Evolutionary conservation across 2,329 filamentous ascomycete species (phyloP).

Genomic region (Thermoascus crustaceus): DNA sequence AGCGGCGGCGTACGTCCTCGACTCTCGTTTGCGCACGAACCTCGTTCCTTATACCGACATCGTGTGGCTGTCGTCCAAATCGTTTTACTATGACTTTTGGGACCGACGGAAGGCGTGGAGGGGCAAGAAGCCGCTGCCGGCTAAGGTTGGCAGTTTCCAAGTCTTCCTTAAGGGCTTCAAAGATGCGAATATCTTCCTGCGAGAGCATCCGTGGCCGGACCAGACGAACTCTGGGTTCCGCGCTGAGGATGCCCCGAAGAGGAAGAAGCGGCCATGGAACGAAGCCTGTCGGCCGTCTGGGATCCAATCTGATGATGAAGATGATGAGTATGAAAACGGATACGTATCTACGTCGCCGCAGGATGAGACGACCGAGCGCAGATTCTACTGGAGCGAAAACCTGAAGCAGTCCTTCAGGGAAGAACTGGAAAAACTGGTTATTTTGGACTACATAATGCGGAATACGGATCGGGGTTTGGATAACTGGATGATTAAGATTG

Average conservation of each 20-base stretch:
- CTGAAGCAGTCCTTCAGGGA: conserved; percentile 90
- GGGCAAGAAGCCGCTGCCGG: conserved; percentile 76
- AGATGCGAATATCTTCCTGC: conserved; percentile 89
- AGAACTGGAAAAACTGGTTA: conserved; percentile 92
- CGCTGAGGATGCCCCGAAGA: conserved; percentile 57
- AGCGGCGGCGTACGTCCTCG: conserved; percentile 90
- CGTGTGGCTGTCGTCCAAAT: conserved; percentile 87
- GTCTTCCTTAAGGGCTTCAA: conserved; percentile 96
- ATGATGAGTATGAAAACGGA: conserved; percentile 44
- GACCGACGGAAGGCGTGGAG: conserved; percentile 80
- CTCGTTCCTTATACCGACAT: conserved; percentile 96
- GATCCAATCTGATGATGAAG: conserved; percentile 53
- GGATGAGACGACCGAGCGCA: conserved; percentile 38
- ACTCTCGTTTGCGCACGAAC: conserved; percentile 79
- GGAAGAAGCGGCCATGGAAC: conserved; percentile 66
- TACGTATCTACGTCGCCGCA: conserved; percentile 34
- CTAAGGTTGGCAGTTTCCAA: conserved; percentile 93
- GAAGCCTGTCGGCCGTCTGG: conserved; percentile 69
- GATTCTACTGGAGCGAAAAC: conserved; percentile 77
- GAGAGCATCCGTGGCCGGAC: conserved; percentile 95
- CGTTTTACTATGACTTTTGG: conserved; percentile 98
- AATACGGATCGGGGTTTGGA: conserved; percentile 95
- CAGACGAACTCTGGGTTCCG: conserved; percentile 65
- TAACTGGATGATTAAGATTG: conserved; percentile 99
- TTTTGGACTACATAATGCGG: conserved; percentile 97